Evolutionary conservation across 2,329 filamentous ascomycete genomes (phyloP), one percentile per base, ranked within the genome.

Genomic region (Calonectria crousiana): DNA sequence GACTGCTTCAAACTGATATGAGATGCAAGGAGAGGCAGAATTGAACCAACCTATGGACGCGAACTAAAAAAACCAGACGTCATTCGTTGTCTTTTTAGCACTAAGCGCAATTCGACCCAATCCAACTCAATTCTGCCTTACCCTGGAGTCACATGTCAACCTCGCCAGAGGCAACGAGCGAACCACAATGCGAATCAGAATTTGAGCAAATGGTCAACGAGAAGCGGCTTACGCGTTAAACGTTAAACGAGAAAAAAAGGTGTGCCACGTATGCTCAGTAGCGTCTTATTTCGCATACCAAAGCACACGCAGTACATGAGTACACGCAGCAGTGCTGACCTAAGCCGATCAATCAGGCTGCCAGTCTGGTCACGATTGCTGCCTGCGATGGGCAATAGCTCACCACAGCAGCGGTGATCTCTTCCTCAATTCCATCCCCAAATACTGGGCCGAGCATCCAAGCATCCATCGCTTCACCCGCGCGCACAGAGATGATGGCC

Each of bases 401-500:
- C 34, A 58, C 23, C 34, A 30, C 47, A 28, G 36, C 28, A 8
- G 32, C 44, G n/a, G 13, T 53, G 36, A 26, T 32, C 13, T 16
- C 11, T 16, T 51, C 2, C 23, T 18, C 23, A 34, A 52, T 65
- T 30, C 28, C 52, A 28, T 26, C 18, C 34, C 20, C 16, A 28
- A 32, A 47, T 9, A 1, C 20, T 10, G 36, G 20, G n/a, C 41
- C 16, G 34, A 58, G 4, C n/a, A 70, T 4, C 32, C 4, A 20
- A 20, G 10, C 52, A 32, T 65, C 32, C 10, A 16, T 30, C 41
- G n/a, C 36, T 14, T 11, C 60, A 38, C n/a, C 23, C 70, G 67
- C 23, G 30, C 67, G 64, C 23, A n/a, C 56, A 28, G 56, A 41
- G 4, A 51, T n/a, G 58, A 79, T 80, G 77, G 23, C 75, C 0